phyloP scores from a whole-genome alignment of 2,329 filamentous ascomycete genomes.

The Neocatenulostroma microsporum region DNA sequence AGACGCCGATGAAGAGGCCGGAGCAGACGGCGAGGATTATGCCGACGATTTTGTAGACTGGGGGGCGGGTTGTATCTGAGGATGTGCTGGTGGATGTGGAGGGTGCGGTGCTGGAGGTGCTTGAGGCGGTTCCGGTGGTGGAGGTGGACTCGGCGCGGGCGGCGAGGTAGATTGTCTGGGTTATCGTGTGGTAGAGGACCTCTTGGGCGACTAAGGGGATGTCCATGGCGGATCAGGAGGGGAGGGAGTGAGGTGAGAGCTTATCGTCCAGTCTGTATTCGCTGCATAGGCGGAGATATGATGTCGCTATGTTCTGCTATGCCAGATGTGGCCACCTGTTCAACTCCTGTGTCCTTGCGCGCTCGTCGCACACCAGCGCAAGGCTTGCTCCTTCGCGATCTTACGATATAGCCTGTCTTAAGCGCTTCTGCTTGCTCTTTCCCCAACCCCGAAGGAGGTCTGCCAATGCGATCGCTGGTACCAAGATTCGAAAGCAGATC shows the following conservation, averaged over 20 bases:
- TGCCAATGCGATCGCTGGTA: too few species aligned
- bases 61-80: slow-evolving; percentile 36
- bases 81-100: slow-evolving; percentile 18
- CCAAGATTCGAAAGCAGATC: too few species aligned
- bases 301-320: neutral
- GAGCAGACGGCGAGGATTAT: slow-evolving; percentile 79
- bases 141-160: slow-evolving; percentile 34
- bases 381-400: too few species aligned
- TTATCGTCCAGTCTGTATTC: slow-evolving; percentile 1
- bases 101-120: slow-evolving; percentile 13
- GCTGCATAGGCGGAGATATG: slow-evolving; percentile 7
- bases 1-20: slow-evolving; percentile 85
- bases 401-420: too few species aligned
- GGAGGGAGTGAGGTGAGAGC: neutral
- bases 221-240: slow-evolving; percentile 4
- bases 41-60: slow-evolving; percentile 74
- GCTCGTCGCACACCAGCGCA: too few species aligned
- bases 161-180: slow-evolving; percentile 30
- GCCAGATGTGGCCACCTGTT: too few species aligned
- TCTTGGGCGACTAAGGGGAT: slow-evolving; percentile 4
- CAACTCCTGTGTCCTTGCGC: too few species aligned
- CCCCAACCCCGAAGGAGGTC: too few species aligned
- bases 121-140: slow-evolving; percentile 7
- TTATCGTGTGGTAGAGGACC: slow-evolving; percentile 10
- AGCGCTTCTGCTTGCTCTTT: too few species aligned